These are phyloP conservation scores for Xanthoceras sorbifolium DNA, from an alignment of 345 rosid species.

Conservation along the genomic window DNA sequence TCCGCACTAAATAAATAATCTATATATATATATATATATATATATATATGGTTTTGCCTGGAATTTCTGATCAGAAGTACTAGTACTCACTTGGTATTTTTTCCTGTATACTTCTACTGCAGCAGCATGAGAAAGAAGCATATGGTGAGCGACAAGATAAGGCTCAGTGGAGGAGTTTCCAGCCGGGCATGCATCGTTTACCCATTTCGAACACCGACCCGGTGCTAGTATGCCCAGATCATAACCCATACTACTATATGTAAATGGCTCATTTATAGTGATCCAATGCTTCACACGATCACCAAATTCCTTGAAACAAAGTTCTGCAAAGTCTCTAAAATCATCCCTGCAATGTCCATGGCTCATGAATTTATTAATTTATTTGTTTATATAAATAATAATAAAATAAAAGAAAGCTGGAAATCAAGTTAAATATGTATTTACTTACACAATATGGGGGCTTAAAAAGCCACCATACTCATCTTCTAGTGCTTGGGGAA, in stretches of 20 bases:
- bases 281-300: slow-evolving; percentile 55
- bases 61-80: not conserved
- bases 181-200: slow-evolving; percentile 3
- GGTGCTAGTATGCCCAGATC: slow-evolving; percentile 11
- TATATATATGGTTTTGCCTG: slow-evolving; percentile 2
- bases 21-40: too few species aligned
- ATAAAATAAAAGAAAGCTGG: not conserved
- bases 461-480: slow-evolving; percentile 56
- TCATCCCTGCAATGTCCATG: slow-evolving; percentile 45
- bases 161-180: slow-evolving; percentile 43
- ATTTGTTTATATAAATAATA: not conserved
- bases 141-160: slow-evolving; percentile 30
- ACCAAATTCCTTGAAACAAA: slow-evolving; percentile 51
- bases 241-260: not conserved
- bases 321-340: slow-evolving; percentile 42
- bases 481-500: slow-evolving; percentile 53
- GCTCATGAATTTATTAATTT: not conserved
- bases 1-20: too few species aligned
- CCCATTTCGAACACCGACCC: slow-evolving; percentile 26
- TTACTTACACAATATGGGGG: slow-evolving; percentile 44
- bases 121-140: slow-evolving; percentile 37
- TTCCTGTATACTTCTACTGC: slow-evolving; percentile 30
- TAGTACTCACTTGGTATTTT: slow-evolving; percentile 29
- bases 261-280: slow-evolving; percentile 50
- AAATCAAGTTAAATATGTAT: not conserved